These are phyloP conservation scores for Beauveria australis DNA, from an alignment of 2,329 filamentous ascomycete genomes.

Conservation along the genomic window DNA sequence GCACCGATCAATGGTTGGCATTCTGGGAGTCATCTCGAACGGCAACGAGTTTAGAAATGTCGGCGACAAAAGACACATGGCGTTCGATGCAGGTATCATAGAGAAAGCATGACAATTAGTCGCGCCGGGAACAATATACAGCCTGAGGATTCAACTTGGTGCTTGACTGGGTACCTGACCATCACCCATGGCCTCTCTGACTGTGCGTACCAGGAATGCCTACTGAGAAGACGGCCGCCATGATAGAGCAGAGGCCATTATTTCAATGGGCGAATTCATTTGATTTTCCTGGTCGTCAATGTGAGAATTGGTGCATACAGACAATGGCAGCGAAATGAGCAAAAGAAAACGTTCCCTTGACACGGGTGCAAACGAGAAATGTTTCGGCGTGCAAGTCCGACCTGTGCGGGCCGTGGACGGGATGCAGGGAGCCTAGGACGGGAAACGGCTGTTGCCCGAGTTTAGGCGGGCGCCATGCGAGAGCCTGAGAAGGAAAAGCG, in stretches of 20 bases:
- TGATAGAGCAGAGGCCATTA: background rate
- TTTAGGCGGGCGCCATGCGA: too few species aligned
- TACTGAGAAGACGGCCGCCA: background rate
- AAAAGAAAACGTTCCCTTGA: background rate
- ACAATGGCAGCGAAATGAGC: background rate
- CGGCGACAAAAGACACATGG: too few species aligned
- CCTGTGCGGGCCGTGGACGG: background rate
- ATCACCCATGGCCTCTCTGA: background rate
- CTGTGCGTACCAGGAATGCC: background rate
- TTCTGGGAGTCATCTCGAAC: background rate
- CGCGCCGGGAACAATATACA: too few species aligned
- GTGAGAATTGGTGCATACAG: background rate
- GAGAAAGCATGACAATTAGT: too few species aligned
- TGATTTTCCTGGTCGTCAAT: background rate
- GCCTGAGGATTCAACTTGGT: too few species aligned
- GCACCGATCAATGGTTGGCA: background rate
- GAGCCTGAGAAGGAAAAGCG: too few species aligned
- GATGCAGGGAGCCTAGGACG: too few species aligned
- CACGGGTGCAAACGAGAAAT: background rate
- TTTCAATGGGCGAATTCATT: background rate
- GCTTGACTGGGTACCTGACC: background rate
- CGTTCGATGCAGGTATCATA: background rate
- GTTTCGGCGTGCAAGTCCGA: background rate
- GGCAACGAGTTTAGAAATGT: background rate
- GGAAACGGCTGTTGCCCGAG: too few species aligned